Percentiles rank a stretch among this genome's conserved stretches.
Evolutionary conservation across 495 filamentous ascomycete species (phyloP).

Genomic region (Neurospora sublineolata): DNA sequence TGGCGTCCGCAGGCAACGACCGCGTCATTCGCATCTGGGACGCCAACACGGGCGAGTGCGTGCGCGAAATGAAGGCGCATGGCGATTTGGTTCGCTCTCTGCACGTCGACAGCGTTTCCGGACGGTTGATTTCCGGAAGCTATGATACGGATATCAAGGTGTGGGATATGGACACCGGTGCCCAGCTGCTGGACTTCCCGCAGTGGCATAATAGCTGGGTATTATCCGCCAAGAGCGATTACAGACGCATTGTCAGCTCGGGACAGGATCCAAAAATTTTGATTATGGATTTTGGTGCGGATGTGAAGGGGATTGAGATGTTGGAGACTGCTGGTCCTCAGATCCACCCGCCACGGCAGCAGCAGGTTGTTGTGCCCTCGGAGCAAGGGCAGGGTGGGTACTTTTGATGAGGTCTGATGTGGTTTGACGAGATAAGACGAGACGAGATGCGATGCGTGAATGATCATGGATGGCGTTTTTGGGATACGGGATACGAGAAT

Average conservation of each 20-base stretch:
- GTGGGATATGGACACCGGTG: conserved; percentile 67
- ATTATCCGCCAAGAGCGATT: conserved; percentile 86
- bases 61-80: conserved; percentile 68
- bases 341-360: background rate
- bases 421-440: background rate
- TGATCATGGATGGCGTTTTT: background rate
- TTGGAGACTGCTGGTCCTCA: conserved; percentile 26
- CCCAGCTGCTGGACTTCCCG: conserved; percentile 62
- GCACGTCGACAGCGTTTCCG: conserved; percentile 73
- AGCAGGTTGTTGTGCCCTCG: background rate
- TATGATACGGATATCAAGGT: conserved; percentile 93
- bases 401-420: background rate
- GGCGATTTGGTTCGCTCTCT: conserved; percentile 71
- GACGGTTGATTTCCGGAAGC: conserved; percentile 76
- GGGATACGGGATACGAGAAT: background rate
- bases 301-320: conserved; percentile 40
- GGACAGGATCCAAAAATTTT: conserved; percentile 85
- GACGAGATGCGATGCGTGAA: background rate
- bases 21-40: conserved; percentile 90
- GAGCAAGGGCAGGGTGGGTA: background rate
- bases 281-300: conserved; percentile 79
- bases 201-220: conserved; percentile 96
- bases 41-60: conserved; percentile 73
- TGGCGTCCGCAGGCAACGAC: conserved; percentile 90
- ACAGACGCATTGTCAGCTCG: conserved; percentile 81